Percentiles rank a stretch among this genome's conserved stretches.
Evolutionary conservation across 2,329 filamentous ascomycete genomes (phyloP).

Genomic region (Beauveria caledonica): DNA sequence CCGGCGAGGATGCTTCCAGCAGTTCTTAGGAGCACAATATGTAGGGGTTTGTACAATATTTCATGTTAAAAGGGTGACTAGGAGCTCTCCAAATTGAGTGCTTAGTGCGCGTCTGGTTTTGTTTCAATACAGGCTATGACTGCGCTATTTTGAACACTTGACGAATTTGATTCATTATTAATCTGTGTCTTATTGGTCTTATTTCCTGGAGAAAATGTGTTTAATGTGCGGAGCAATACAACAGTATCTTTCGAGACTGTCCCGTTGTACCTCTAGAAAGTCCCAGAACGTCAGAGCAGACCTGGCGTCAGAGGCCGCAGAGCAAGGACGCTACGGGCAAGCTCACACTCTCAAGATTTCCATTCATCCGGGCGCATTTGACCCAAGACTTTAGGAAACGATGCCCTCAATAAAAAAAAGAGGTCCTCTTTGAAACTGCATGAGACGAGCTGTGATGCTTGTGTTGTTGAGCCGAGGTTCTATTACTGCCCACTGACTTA

Average conservation of each 20-base stretch:
- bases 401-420: no score
- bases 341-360: no score
- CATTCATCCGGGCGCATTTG: no score
- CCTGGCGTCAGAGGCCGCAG: neutral
- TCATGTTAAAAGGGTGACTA: neutral
- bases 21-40: slow-evolving; percentile 6
- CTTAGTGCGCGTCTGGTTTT: neutral
- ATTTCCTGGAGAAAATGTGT: neutral
- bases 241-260: neutral
- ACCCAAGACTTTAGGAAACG: no score
- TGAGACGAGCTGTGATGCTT: neutral
- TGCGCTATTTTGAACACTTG: neutral
- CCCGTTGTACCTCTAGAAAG: no score
- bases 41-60: slow-evolving; percentile 6
- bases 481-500: neutral
- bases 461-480: slow-evolving; percentile 4
- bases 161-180: neutral
- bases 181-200: neutral
- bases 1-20: slow-evolving; percentile 18
- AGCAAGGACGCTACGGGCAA: no score
- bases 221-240: neutral
- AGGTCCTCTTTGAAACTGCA: neutral
- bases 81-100: neutral
- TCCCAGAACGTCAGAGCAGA: no score
- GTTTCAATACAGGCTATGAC: slow-evolving; percentile 2